Evolutionary conservation across 495 filamentous ascomycete species (phyloP).

Genomic region (Annulohypoxylon maeteangense): DNA sequence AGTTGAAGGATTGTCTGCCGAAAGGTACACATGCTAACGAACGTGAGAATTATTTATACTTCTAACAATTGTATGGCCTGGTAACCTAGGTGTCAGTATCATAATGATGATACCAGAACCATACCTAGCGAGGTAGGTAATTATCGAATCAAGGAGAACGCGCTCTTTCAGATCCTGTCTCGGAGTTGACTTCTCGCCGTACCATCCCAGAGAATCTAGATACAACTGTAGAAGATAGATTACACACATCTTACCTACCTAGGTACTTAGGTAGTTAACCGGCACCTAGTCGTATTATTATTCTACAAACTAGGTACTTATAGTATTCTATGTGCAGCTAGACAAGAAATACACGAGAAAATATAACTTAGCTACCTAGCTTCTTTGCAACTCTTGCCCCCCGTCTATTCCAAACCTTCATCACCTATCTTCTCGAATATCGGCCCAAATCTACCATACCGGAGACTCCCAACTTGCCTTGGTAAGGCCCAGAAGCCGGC

Average conservation of each 20-base stretch:
- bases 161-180: background rate
- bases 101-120: background rate
- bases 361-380: too few relatives aligned
- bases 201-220: too few relatives aligned
- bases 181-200: background rate
- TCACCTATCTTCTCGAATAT: background rate
- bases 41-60: background rate
- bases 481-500: conserved; percentile 6
- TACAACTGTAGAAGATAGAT: too few relatives aligned
- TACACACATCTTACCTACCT: too few relatives aligned
- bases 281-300: too few relatives aligned
- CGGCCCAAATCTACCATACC: conserved; percentile 3
- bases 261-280: too few relatives aligned
- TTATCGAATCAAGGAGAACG: background rate
- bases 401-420: background rate
- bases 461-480: background rate
- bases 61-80: too few relatives aligned
- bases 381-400: background rate
- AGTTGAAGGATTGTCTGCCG: background rate
- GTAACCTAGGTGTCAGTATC: background rate
- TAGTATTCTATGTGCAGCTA: too few relatives aligned
- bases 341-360: too few relatives aligned
- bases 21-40: background rate
- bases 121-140: too few relatives aligned
- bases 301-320: too few relatives aligned